Evolutionary conservation across 345 rosid genomes (phyloP).

Genomic region (Populus davidiana): DNA sequence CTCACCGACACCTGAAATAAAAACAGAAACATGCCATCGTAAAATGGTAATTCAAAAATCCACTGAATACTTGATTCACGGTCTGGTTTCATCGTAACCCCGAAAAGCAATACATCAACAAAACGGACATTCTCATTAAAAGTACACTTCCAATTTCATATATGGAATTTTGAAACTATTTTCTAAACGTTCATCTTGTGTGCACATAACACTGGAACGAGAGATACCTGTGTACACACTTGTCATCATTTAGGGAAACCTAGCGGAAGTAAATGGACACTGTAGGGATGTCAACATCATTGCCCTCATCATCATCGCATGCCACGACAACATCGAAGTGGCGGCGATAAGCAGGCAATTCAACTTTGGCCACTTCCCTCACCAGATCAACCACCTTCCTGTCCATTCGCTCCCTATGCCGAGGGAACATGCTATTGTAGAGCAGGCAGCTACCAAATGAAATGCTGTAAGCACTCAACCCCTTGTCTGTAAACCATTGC

Average conservation of each 20-base stretch:
- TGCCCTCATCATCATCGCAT: constrained; percentile 80
- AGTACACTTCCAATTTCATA: too few relatives aligned
- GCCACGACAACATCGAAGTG: constrained; percentile 95
- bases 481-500: constrained; percentile 74
- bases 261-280: constrained; percentile 74
- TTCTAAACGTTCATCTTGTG: background rate
- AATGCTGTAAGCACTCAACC: constrained; percentile 82
- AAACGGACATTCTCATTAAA: too few relatives aligned
- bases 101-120: too few relatives aligned
- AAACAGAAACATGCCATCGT: too few relatives aligned
- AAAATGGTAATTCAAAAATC: too few relatives aligned
- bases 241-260: constrained; percentile 2
- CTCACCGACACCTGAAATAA: too few relatives aligned
- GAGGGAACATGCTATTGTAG: constrained; percentile 83
- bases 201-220: background rate
- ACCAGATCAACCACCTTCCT: constrained; percentile 76
- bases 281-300: constrained; percentile 84
- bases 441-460: constrained; percentile 86
- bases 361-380: constrained; percentile 76
- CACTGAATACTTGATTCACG: too few relatives aligned
- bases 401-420: constrained; percentile 80
- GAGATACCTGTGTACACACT: background rate
- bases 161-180: background rate
- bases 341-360: constrained; percentile 59
- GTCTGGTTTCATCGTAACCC: too few relatives aligned